phyloP scores from a whole-genome alignment of 495 filamentous ascomycete genomes.

The Penicillium silybi region DNA sequence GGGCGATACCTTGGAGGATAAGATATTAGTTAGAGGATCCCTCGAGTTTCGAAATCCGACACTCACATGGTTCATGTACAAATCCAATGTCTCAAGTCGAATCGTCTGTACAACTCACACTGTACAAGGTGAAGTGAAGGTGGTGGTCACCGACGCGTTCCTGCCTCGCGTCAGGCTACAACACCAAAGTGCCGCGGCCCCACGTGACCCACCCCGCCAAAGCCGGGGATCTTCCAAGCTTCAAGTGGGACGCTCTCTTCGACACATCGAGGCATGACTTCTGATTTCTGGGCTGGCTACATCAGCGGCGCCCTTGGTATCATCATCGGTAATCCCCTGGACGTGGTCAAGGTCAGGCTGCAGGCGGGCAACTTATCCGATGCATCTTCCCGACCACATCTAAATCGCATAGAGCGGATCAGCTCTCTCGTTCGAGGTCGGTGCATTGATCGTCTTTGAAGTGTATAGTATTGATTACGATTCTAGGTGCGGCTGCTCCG shows the following conservation, averaged over 20 bases:
- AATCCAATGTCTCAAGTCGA: not conserved
- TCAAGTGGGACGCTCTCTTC: conserved; percentile 2
- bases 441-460: not conserved
- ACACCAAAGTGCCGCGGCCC: conserved; percentile 40
- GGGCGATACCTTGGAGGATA: conserved; percentile 40
- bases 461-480: conserved; percentile 3
- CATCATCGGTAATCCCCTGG: conserved; percentile 82
- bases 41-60: not conserved
- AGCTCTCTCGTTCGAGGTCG: conserved; percentile 48
- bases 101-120: conserved; percentile 9
- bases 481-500: conserved; percentile 67
- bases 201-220: conserved; percentile 29
- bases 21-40: not conserved
- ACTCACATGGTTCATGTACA: conserved; percentile 15
- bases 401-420: conserved; percentile 40
- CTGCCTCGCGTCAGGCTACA: conserved; percentile 22
- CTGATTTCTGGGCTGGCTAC: conserved; percentile 87
- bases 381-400: conserved; percentile 18
- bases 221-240: conserved; percentile 3
- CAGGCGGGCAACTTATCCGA: conserved; percentile 53
- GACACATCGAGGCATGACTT: conserved; percentile 52
- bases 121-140: not conserved
- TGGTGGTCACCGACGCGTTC: conserved; percentile 22
- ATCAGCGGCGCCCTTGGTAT: conserved; percentile 78
- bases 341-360: conserved; percentile 77